Conservation (phyloP, 2,329 filamentous ascomycete species). For the Curvularia eragrostidis region DNA sequence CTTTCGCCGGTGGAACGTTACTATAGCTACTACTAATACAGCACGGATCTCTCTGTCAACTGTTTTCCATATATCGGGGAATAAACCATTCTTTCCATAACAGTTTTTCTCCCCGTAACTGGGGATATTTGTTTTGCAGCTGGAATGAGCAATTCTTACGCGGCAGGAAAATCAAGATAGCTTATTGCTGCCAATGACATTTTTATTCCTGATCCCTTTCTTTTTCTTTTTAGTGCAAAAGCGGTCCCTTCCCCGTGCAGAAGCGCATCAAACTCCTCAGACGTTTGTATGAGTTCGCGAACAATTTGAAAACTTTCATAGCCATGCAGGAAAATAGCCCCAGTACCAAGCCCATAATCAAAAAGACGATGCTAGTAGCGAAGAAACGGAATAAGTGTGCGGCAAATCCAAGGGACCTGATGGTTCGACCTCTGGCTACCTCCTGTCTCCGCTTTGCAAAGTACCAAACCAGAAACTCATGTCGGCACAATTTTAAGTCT, state of each 20-base stretch:
- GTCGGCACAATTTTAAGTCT: neutral
- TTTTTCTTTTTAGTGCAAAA: neutral
- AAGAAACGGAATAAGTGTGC: conserved; percentile 8
- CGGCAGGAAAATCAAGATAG: neutral
- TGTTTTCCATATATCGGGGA: neutral
- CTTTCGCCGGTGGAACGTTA: neutral
- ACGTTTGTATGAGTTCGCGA: neutral
- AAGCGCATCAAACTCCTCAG: neutral
- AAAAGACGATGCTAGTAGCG: neutral
- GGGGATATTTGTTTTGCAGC: neutral
- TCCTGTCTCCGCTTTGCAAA: conserved; percentile 6
- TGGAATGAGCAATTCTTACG: neutral
- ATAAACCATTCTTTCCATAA: neutral
- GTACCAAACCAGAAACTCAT: conserved; percentile 8
- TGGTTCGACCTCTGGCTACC: neutral
- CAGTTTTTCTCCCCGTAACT: neutral
- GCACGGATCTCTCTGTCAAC: conserved; percentile 1
- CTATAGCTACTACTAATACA: no score
- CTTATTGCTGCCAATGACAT: neutral
- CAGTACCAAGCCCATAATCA: neutral
- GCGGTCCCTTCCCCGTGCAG: neutral
- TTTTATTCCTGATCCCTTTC: neutral
- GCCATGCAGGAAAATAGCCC: neutral
- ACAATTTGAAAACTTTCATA: neutral
- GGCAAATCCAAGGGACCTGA: neutral